Evolutionary conservation across 768 basidiomycete species (phyloP).

Genomic region (Clitopilus passeckerianus): DNA sequence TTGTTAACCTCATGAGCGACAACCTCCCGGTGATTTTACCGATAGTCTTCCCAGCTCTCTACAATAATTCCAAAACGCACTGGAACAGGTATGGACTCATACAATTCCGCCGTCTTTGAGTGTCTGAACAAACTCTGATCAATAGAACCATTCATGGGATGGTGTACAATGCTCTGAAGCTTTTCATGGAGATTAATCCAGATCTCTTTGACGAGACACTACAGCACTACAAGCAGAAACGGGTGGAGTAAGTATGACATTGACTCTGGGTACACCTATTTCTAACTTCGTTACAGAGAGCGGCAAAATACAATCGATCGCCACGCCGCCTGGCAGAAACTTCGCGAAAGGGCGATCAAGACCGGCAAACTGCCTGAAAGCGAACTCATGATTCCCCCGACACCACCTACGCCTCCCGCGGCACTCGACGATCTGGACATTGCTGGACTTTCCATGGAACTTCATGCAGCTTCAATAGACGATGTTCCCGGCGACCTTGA

Average conservation of each 20-base stretch:
- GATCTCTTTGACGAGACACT: conserved; percentile 93
- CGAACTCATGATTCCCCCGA: conserved; percentile 62
- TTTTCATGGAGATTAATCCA: conserved; percentile 99
- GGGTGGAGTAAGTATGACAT: conserved; percentile 53
- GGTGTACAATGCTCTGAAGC: conserved; percentile 97
- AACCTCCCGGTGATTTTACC: conserved; percentile 86
- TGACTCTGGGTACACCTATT: neutral
- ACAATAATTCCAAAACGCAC: conserved; percentile 93
- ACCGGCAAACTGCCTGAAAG: conserved; percentile 75
- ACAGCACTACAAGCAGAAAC: conserved; percentile 88
- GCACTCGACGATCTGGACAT: conserved; percentile 82
- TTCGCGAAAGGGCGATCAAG: conserved; percentile 70
- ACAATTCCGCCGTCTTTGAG: neutral
- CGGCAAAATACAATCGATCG: conserved; percentile 80
- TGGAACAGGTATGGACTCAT: conserved; percentile 84
- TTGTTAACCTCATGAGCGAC: conserved; percentile 98
- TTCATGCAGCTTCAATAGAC: conserved; percentile 81
- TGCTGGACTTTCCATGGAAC: conserved; percentile 83
- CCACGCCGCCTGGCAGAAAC: conserved; percentile 85
- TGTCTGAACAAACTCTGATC: conserved; percentile 2
- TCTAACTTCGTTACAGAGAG: conserved; percentile 48
- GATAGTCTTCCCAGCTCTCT: conserved; percentile 95
- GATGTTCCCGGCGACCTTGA: conserved; percentile 67
- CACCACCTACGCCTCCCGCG: conserved; percentile 74
- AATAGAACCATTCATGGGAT: conserved; percentile 94